These are phyloP conservation scores for Hirschfeldia incana DNA, from an alignment of 345 rosid genomes.

Conservation along the genomic window DNA sequence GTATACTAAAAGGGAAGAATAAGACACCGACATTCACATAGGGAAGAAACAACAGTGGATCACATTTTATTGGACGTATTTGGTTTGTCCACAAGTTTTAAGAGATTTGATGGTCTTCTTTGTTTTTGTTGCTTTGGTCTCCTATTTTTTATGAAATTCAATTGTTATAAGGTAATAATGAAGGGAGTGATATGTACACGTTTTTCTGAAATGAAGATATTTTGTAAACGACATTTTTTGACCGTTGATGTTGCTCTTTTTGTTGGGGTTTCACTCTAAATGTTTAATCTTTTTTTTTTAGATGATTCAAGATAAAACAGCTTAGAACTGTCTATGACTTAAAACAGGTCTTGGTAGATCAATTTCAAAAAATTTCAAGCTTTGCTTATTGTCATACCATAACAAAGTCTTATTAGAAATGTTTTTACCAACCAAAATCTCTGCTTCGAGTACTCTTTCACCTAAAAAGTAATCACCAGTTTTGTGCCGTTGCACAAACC, in stretches of 20 bases:
- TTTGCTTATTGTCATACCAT: background rate
- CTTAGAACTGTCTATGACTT: background rate
- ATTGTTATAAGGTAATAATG: background rate
- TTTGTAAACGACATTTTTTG: background rate
- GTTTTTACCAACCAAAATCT: too few relatives aligned
- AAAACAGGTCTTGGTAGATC: too few relatives aligned
- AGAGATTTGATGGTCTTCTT: background rate
- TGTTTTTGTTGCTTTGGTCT: background rate
- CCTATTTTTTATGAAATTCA: background rate
- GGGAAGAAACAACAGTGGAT: too few relatives aligned
- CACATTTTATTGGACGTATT: background rate
- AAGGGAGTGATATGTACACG: background rate
- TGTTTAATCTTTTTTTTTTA: too few relatives aligned
- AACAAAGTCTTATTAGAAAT: too few relatives aligned
- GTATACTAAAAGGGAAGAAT: too few relatives aligned
- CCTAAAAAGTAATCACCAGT: too few relatives aligned
- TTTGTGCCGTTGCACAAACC: too few relatives aligned
- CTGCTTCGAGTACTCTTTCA: too few relatives aligned
- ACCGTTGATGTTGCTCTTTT: background rate
- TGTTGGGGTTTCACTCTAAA: background rate
- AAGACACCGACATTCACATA: too few relatives aligned
- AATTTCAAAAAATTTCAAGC: background rate
- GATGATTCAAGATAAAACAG: background rate
- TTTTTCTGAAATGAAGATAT: background rate
- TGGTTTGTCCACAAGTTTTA: background rate